These are phyloP conservation scores for Bruguiera sexangula DNA, from an alignment of 345 rosid species.

Conservation along the genomic window DNA sequence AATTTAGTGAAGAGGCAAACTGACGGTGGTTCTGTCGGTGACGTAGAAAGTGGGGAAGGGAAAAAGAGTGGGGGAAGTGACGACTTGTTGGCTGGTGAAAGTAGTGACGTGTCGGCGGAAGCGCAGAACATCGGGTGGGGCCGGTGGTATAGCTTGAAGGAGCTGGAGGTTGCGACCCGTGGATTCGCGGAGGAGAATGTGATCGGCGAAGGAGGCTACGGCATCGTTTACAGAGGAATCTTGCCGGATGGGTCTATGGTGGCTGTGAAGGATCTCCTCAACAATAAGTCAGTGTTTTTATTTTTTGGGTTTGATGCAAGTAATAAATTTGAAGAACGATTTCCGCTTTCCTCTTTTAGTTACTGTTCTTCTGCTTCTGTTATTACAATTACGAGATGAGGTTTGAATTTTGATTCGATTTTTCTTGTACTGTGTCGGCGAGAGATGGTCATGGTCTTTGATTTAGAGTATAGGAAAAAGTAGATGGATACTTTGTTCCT, in stretches of 20 bases:
- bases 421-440: slow-evolving; percentile 16
- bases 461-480: slow-evolving; percentile 19
- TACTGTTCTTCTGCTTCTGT: not conserved
- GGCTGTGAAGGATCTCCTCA: slow-evolving; percentile 87
- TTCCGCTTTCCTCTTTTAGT: not conserved
- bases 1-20: slow-evolving; percentile 13
- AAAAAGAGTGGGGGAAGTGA: slow-evolving; percentile 34
- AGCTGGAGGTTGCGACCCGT: slow-evolving; percentile 83
- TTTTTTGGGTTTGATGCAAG: not conserved
- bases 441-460: slow-evolving; percentile 5
- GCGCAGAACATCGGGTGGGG: slow-evolving; percentile 86
- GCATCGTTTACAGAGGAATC: slow-evolving; percentile 74
- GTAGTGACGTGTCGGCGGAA: slow-evolving; percentile 50
- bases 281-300: slow-evolving; percentile 62
- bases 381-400: not conserved
- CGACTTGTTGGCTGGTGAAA: slow-evolving; percentile 34
- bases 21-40: slow-evolving; percentile 6
- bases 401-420: not conserved
- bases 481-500: slow-evolving; percentile 32
- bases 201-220: slow-evolving; percentile 97
- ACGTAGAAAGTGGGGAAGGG: not conserved
- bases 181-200: slow-evolving; percentile 74
- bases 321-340: not conserved
- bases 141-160: slow-evolving; percentile 71
- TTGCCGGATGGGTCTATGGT: slow-evolving; percentile 71